Percentiles rank a stretch among this genome's conserved stretches.
These are phyloP conservation scores for Penicillium sp. DNA, from an alignment of 2,329 filamentous ascomycete genomes.

Conservation along the genomic window DNA sequence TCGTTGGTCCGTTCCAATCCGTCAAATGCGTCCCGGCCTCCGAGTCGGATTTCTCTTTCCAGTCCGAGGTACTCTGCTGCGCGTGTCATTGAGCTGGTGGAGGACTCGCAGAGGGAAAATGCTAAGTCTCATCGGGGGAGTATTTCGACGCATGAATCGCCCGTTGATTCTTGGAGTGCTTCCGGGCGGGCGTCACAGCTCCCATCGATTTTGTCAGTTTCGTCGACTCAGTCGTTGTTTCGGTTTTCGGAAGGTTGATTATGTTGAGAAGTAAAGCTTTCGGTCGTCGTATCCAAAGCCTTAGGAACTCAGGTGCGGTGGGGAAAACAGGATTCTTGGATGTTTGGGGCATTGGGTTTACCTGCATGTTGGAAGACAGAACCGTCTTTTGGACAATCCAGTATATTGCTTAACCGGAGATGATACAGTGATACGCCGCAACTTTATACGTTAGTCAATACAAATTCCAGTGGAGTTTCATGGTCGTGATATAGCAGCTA, in stretches of 20 bases:
- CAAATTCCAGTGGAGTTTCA: not conserved
- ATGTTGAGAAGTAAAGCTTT: too few species aligned
- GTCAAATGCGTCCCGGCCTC: constrained; percentile 6
- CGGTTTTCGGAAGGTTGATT: constrained; percentile 6
- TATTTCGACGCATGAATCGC: not conserved
- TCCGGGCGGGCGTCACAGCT: not conserved
- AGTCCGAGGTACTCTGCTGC: not conserved
- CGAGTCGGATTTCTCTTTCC: constrained; percentile 5
- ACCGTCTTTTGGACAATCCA: not conserved
- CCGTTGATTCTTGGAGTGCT: not conserved
- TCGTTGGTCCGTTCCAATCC: not conserved
- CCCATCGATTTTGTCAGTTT: not conserved
- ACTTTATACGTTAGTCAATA: not conserved
- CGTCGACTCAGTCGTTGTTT: constrained; percentile 3
- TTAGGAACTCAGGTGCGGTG: not conserved
- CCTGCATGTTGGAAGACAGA: not conserved
- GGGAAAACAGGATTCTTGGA: not conserved
- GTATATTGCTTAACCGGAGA: not conserved
- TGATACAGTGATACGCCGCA: not conserved
- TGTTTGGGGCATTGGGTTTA: not conserved
- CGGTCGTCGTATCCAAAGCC: not conserved
- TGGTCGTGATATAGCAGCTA: not conserved
- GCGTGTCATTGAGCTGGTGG: not conserved
- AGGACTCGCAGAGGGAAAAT: not conserved
- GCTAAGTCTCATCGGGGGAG: not conserved